These are phyloP conservation scores for Jimgerdemannia flammicorona DNA, from an alignment of 192 early-diverging fungal species.

Conservation along the genomic window DNA sequence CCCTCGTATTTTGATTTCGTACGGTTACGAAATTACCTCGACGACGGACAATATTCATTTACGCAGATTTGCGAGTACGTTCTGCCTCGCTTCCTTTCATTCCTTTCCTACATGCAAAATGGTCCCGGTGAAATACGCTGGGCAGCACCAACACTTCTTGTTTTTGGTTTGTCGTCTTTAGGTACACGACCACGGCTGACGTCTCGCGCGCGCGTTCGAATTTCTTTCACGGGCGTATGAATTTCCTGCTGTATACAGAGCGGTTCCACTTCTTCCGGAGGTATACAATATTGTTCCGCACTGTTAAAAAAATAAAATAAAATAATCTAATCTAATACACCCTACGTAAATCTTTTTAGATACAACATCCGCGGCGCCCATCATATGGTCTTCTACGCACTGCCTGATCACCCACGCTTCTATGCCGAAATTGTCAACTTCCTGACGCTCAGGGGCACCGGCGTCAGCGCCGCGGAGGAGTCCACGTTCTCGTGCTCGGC, in stretches of 20 bases:
- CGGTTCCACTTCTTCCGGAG: conserved; percentile 95
- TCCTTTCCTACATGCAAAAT: background rate
- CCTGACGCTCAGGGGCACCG: conserved; percentile 47
- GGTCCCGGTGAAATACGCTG: background rate
- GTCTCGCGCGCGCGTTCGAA: conserved; percentile 70
- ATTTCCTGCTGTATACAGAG: conserved; percentile 86
- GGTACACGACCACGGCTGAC: conserved; percentile 77
- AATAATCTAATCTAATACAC: background rate
- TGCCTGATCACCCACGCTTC: conserved; percentile 81
- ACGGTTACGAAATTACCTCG: conserved; percentile 83
- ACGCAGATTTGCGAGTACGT: conserved; percentile 80
- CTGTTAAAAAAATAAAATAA: conserved; percentile 4
- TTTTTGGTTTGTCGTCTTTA: conserved; percentile 11
- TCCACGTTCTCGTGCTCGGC: conserved; percentile 59
- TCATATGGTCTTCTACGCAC: conserved; percentile 86
- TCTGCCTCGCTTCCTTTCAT: background rate
- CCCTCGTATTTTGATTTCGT: conserved; percentile 98
- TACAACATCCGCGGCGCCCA: conserved; percentile 79
- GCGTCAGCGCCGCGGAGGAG: conserved; percentile 40
- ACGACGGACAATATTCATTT: conserved; percentile 70
- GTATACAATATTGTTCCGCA: conserved; percentile 16
- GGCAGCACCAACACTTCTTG: conserved; percentile 4
- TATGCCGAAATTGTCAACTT: conserved; percentile 90
- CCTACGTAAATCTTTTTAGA: conserved; percentile 22
- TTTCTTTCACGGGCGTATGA: conserved; percentile 78